Conservation (phyloP, 345 rosid species). For the Moricandia arvensis region DNA sequence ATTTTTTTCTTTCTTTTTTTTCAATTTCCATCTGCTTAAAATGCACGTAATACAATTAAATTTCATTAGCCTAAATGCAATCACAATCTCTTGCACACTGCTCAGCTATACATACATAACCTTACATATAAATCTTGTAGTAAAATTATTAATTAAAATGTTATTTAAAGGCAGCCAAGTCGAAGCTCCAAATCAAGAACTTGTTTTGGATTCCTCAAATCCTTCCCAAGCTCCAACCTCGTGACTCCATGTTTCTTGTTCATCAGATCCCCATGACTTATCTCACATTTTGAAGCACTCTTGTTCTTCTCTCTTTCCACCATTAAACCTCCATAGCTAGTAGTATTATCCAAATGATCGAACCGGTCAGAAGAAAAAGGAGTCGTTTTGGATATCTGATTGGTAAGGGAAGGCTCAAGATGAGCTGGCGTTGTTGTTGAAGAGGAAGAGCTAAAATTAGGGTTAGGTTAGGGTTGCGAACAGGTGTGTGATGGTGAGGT, state of each 20-base stretch:
- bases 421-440: conserved; percentile 27
- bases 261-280: conserved; percentile 36
- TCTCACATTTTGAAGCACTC: conserved; percentile 28
- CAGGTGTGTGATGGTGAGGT: conserved; percentile 33
- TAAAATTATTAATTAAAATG: background rate
- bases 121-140: background rate
- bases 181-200: conserved; percentile 71
- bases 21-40: conserved; percentile 3
- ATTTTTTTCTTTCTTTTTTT: background rate
- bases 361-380: conserved; percentile 13
- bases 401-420: conserved; percentile 19
- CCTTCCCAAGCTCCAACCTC: conserved; percentile 51
- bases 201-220: conserved; percentile 45
- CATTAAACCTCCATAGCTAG: conserved; percentile 30
- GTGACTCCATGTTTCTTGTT: conserved; percentile 37
- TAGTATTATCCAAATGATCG: conserved; percentile 10
- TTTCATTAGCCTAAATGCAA: conserved; percentile 21
- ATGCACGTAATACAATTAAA: conserved; percentile 6
- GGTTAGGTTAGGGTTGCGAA: conserved; percentile 27
- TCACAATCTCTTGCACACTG: conserved; percentile 30
- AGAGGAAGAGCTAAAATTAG: conserved; percentile 37
- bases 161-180: conserved; percentile 47
- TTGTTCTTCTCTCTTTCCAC: conserved; percentile 35
- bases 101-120: conserved; percentile 11
- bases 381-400: conserved; percentile 27